Base-by-base conservation (phyloP, 257 asterid genomes). In the Marsdenia floribunda region DNA sequence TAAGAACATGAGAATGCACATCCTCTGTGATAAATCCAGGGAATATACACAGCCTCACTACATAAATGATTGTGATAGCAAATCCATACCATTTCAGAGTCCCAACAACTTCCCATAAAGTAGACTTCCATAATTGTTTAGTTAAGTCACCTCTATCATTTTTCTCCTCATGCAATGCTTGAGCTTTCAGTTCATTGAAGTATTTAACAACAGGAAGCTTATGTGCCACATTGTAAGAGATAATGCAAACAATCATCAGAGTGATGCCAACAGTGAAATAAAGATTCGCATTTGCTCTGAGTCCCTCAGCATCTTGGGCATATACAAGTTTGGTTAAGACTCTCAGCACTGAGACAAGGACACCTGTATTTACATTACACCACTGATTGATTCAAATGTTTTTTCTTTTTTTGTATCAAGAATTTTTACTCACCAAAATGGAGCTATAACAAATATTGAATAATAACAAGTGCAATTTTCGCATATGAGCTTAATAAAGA, bases 1-100 rank as follows among this genome's bases (percentile, higher is more conserved):
- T 88, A 15, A 94, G 87, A 22, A 76, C 47, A 46, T 77, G 86
- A 42, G 99, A 94, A 61, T 90, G 97, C 69, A 94, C 97, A 42
- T 94, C 99, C 81, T 94, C 99, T 2, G 99, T 94, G 57, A 94
- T 77, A 24, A 86, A 94, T 67, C 99, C 99, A 0, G 99, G 99
- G 72, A 92, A 94, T 73, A 94, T 94, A 74, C 92, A 79, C 80
- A 94, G 81, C 10, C 97, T 94, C 73, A 94, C 97, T 2, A 89
- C 91, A 58, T 92, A 94, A 38, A 94, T 68, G 75, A 84, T 66
- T 71, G 80, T 2, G 71, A 86, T 85, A 1, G 93, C 93, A 35
- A 64, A 77, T 1, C 97, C 99, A 29, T 90, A 88, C 97, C 97
- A 94, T 84, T 92, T 94, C 57, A 94, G 87, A 12, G 90, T 72